Evolutionary conservation across 257 asterid genomes (phyloP), one percentile per base, ranked within the genome.

Genomic region (Solanum virginianum): DNA sequence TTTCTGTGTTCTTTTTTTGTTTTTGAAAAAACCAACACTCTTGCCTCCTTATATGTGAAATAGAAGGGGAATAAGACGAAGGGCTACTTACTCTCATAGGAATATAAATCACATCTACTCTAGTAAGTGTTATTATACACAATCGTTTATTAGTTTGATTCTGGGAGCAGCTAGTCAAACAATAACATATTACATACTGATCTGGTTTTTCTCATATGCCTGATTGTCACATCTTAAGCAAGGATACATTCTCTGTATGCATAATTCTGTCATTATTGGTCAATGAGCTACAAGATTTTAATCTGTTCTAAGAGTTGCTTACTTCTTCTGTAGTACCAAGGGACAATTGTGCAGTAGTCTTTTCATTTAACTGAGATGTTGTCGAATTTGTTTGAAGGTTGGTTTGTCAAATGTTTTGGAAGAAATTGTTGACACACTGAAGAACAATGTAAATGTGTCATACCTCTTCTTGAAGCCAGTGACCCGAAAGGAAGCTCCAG

Each of bases 401-500:
- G 94, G 93, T 54, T 85, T 97, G 91, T 86, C 99, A 62, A 97
- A 97, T 89, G 86, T 95, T 63, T 91, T 97, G 88, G 98, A 91
- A 82, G 84, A 47, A 84, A 90, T 97, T 86, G 92, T 95, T 87
- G 99, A 97, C 81, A 87, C 90, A 10, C 97, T 97, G 45, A 95
- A 57, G 90, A 87, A 57, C 29, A 89, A 92, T 90, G 86, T 55
- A 70, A 97, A 95, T 10, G 88, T 97, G 79, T 95, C 98, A 0
- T 93, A 56, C 90, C 95, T 95, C 59, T 97, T 97, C 86, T 83
- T 92, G 65, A 97, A 95, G 89, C 99, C 99, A 18, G 99, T 97
- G 66, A 84, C 96, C 16, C 95, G 89, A 89, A 97, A 97, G 86
- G 99, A 94, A 85, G 98, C 98, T 85, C 99, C 99, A 0, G 98